Evolutionary conservation across 306 rosid species (phyloP).

Genomic region (Trifolium dubium): DNA sequence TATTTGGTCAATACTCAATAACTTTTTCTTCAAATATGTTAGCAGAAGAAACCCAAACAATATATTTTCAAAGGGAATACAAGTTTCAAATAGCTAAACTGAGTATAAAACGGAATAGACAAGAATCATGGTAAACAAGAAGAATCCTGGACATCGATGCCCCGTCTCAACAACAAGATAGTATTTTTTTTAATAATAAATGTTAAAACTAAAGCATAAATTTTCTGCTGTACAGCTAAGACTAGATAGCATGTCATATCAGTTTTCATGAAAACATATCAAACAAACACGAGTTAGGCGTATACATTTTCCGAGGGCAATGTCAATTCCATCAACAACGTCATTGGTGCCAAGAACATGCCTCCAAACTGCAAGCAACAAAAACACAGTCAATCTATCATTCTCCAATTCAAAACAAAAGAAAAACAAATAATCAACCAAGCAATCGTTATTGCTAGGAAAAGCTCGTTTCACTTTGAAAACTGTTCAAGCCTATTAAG

Average conservation of each 20-base stretch:
- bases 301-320: constrained; percentile 94
- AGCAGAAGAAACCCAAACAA: constrained; percentile 29
- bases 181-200: background rate
- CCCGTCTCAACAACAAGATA: constrained; percentile 6
- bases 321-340: constrained; percentile 69
- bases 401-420: constrained; percentile 18
- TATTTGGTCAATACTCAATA: background rate
- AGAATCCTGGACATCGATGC: constrained; percentile 10
- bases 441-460: background rate
- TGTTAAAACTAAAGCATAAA: constrained; percentile 17
- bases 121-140: constrained; percentile 14
- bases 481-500: constrained; percentile 10
- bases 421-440: constrained; percentile 10
- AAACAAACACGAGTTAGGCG: constrained; percentile 28
- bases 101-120: constrained; percentile 23
- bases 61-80: constrained; percentile 21
- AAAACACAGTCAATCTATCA: constrained; percentile 47
- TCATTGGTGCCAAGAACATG: constrained; percentile 80
- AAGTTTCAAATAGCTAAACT: constrained; percentile 16
- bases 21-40: constrained; percentile 16
- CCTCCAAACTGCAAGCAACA: constrained; percentile 94
- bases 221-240: constrained; percentile 4
- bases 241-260: constrained; percentile 9
- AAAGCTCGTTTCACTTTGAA: constrained; percentile 16
- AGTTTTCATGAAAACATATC: constrained; percentile 26